These are phyloP conservation scores for Kentomonas sorsogonicus DNA, from an alignment of 208 protist species.

Conservation along the genomic window DNA sequence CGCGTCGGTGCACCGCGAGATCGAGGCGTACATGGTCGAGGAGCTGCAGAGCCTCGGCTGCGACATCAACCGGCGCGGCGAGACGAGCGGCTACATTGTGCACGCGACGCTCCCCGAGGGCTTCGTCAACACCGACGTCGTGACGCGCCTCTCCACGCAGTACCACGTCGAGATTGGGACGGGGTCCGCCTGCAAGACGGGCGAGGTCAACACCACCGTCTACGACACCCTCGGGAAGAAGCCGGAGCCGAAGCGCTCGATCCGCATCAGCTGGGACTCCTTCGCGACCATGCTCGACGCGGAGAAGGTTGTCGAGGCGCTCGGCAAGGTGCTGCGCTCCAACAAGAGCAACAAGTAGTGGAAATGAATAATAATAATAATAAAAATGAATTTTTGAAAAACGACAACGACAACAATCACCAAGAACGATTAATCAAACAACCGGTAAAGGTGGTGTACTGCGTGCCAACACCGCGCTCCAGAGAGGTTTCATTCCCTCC, in stretches of 20 bases:
- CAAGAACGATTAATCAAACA: not conserved
- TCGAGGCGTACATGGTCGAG: slow-evolving; percentile 50
- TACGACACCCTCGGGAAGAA: slow-evolving; percentile 76
- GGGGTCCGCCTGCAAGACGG: slow-evolving; percentile 75
- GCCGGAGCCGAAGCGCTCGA: slow-evolving; percentile 40
- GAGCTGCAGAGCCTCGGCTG: slow-evolving; percentile 56
- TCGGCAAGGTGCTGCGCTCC: slow-evolving; percentile 27
- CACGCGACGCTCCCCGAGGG: slow-evolving; percentile 72
- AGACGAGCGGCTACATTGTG: slow-evolving; percentile 74
- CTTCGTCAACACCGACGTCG: slow-evolving; percentile 69
- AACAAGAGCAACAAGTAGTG: not conserved
- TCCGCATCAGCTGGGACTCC: slow-evolving; percentile 72
- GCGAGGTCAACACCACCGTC: slow-evolving; percentile 59
- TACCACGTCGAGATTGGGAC: slow-evolving; percentile 78
- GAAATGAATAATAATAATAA: not conserved
- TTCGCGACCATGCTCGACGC: slow-evolving; percentile 61
- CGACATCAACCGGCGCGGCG: slow-evolving; percentile 70
- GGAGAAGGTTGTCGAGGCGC: slow-evolving; percentile 37
- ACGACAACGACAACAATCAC: not conserved
- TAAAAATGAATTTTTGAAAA: not conserved
- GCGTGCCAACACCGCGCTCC: not conserved
- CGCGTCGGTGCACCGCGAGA: slow-evolving; percentile 44
- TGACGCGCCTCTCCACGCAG: slow-evolving; percentile 53
- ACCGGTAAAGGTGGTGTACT: not conserved
- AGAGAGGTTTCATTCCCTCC: no score